Evolutionary conservation across 129 eudicot genomes (phyloP), one percentile per base, ranked within the genome.

Genomic region (Saposhnikovia divaricata): DNA sequence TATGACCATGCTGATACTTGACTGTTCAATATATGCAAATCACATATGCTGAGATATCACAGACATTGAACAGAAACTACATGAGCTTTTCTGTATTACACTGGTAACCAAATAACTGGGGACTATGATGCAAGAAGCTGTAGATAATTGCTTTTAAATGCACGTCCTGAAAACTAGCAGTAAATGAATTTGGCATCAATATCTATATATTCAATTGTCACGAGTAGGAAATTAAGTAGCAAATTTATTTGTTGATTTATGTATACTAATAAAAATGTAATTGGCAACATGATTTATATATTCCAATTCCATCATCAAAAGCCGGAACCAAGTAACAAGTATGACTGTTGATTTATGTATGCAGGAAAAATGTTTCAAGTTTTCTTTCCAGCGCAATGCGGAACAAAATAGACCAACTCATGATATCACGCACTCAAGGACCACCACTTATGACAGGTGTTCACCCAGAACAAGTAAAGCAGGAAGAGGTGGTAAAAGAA

Each of bases 291-390:
- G 3, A 4, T 31, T 10, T 28, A 27, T 31, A 31, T 31, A 31
- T 12, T 15, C 39, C 37, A 68, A 31, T 12, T 15, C 39, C 37
- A 68, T 31, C 11, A 68, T 15, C 43, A 31, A 68, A 42, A 68
- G 23, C 3, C 5, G 31, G 40, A 0, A 46, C 27, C 25, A 8
- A 40, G 31, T 19, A 71, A 28, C 10, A 39, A 39, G 2, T 40
- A 50, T 82, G 82, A 79, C 21, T 31, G 19, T 73, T 9, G 8
- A 47, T 55, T 12, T 44, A 47, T 45, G 27, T 23, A 51, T 81
- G 84, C 91, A 93, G 98, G 31, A 87, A 74, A 84, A 87, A 86
- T 74, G 97, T 93, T 66, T 89, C 95, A 46, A 84, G 63, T 28
- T 90, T 93, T 74, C 93, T 93, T 48, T 83, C 86, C 10, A 88